Percentiles rank a stretch among this genome's conserved stretches.
Evolutionary conservation across 805 yeast genomes (phyloP).

Genomic region (Lipomyces chichibuensis): DNA sequence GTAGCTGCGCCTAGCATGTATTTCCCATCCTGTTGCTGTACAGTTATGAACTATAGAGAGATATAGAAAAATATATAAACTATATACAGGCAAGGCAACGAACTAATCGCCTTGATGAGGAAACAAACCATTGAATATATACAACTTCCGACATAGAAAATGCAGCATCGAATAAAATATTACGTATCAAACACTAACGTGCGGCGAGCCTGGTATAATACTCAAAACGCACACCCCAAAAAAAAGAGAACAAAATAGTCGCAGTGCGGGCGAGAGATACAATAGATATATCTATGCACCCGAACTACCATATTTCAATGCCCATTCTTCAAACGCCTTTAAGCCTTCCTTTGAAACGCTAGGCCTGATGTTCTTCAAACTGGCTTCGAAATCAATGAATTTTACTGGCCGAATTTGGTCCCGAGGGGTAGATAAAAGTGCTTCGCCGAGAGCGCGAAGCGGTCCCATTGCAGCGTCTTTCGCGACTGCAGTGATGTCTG

Average conservation of each 20-base stretch:
- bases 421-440: constrained; percentile 65
- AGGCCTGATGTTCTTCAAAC: constrained; percentile 80
- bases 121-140: background rate
- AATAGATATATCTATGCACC: constrained; percentile 59
- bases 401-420: constrained; percentile 77
- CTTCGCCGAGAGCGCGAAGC: constrained; percentile 83
- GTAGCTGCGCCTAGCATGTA: background rate
- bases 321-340: constrained; percentile 85
- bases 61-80: background rate
- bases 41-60: background rate
- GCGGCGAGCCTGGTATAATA: background rate
- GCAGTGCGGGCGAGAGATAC: background rate
- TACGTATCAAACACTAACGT: background rate
- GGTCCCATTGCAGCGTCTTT: constrained; percentile 99
- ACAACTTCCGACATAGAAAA: background rate
- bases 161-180: background rate
- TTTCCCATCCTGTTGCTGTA: background rate
- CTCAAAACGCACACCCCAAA: background rate
- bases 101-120: background rate
- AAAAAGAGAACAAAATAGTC: background rate
- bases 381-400: constrained; percentile 70
- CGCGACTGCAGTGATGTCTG: constrained; percentile 89
- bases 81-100: background rate
- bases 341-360: constrained; percentile 86
- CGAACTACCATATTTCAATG: constrained; percentile 78